phyloP scores from a whole-genome alignment of 768 basidiomycete genomes.

The Leccinum pellstonianum region DNA sequence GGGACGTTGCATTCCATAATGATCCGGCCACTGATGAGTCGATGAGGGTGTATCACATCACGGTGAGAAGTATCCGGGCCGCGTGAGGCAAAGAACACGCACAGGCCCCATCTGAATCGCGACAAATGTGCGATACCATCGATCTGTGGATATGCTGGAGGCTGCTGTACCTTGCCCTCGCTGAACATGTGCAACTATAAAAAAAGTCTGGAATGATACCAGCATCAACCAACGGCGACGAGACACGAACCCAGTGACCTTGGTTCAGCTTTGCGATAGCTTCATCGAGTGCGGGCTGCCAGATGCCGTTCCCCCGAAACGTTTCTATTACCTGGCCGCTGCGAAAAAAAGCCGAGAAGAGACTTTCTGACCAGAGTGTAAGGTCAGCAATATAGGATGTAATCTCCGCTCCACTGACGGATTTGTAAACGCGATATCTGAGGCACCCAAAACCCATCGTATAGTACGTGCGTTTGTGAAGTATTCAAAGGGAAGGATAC shows the following conservation, averaged over 20 bases:
- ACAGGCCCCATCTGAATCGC: conserved; percentile 97
- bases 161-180: conserved; percentile 87
- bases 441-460: conserved; percentile 92
- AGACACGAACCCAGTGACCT: conserved; percentile 76
- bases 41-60: neutral
- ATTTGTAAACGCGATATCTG: conserved; percentile 94
- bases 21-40: conserved; percentile 65
- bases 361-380: conserved; percentile 45
- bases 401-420: conserved; percentile 50
- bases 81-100: conserved; percentile 36
- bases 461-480: conserved; percentile 59
- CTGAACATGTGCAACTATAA: conserved; percentile 86
- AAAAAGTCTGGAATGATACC: neutral
- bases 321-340: conserved; percentile 92
- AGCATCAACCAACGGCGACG: conserved; percentile 1
- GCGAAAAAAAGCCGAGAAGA: conserved; percentile 83
- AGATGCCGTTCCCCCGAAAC: conserved; percentile 84
- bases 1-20: conserved; percentile 65
- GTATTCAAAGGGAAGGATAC: conserved; percentile 64
- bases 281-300: conserved; percentile 82
- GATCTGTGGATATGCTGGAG: conserved; percentile 44
- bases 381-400: conserved; percentile 16
- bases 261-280: conserved; percentile 77
- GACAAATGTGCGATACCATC: conserved; percentile 52
- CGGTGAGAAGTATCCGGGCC: neutral